Conservation (phyloP, 768 basidiomycete genomes). For the Mycena crocata region DNA sequence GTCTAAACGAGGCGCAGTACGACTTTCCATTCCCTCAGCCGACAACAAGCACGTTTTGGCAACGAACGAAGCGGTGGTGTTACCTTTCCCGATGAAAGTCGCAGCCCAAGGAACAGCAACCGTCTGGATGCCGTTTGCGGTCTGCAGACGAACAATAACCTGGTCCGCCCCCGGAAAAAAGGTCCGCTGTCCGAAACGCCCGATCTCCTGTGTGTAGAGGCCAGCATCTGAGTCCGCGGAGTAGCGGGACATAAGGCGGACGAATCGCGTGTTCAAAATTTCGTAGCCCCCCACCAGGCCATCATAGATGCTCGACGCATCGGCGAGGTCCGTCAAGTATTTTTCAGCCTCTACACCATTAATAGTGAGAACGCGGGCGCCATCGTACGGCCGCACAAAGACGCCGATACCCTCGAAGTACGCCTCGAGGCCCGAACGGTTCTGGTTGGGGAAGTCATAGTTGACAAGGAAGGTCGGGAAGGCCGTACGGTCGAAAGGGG, state of each 20-base stretch:
- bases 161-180: conserved; percentile 27
- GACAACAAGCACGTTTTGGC: conserved; percentile 20
- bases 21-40: not conserved
- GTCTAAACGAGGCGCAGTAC: not conserved
- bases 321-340: conserved; percentile 25
- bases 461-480: conserved; percentile 26
- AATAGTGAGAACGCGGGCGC: conserved; percentile 23
- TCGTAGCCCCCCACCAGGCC: conserved; percentile 28
- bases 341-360: conserved; percentile 24
- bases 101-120: conserved; percentile 33
- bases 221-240: conserved; percentile 24
- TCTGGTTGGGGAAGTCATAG: conserved; percentile 31
- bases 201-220: conserved; percentile 28
- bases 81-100: conserved; percentile 24
- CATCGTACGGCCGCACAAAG: conserved; percentile 24
- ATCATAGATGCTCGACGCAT: conserved; percentile 22
- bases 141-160: conserved; percentile 22
- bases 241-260: conserved; percentile 31
- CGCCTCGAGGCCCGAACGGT: conserved; percentile 28
- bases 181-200: conserved; percentile 23
- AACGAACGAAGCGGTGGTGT: conserved; percentile 27
- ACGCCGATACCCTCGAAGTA: conserved; percentile 26
- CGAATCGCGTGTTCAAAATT: conserved; percentile 17
- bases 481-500: conserved; percentile 22
- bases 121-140: not conserved